Evolutionary conservation across 495 filamentous ascomycete species (phyloP).

Genomic region (Wilcoxina mikolae): DNA sequence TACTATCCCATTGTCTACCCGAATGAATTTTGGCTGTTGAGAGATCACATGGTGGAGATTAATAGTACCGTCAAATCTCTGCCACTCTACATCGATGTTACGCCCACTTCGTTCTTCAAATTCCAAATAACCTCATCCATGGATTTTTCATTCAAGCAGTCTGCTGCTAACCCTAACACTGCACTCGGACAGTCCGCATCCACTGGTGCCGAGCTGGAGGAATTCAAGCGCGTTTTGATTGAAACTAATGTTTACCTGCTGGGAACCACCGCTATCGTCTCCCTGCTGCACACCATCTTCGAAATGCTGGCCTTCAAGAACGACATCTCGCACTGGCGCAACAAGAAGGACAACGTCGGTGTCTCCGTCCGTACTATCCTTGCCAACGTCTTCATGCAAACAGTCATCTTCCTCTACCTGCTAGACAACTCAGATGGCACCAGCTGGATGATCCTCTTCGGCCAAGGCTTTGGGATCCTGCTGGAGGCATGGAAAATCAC

Average conservation of each 20-base stretch:
- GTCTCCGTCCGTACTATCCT: slow-evolving; percentile 91
- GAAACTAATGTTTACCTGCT: slow-evolving; percentile 91
- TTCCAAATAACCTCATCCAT: slow-evolving; percentile 70
- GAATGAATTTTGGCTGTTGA: slow-evolving; percentile 96
- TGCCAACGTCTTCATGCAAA: slow-evolving; percentile 96
- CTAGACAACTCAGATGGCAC: slow-evolving; percentile 95
- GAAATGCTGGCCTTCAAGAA: slow-evolving; percentile 94
- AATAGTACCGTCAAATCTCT: slow-evolving; percentile 79
- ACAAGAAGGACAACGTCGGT: slow-evolving; percentile 98
- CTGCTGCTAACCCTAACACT: slow-evolving; percentile 44
- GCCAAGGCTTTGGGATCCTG: slow-evolving; percentile 83
- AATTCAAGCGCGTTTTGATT: slow-evolving; percentile 84
- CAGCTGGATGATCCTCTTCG: slow-evolving; percentile 94
- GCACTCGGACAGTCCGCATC: slow-evolving; percentile 25
- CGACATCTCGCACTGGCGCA: slow-evolving; percentile 92
- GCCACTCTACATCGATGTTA: slow-evolving; percentile 70
- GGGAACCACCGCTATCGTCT: slow-evolving; percentile 66
- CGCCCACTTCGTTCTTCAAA: slow-evolving; percentile 78
- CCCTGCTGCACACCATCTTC: slow-evolving; percentile 82
- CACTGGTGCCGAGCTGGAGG: slow-evolving; percentile 62
- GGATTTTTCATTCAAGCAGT: slow-evolving; percentile 74
- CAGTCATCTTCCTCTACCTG: slow-evolving; percentile 93
- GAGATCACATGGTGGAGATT: slow-evolving; percentile 73
- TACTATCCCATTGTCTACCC: slow-evolving; percentile 86
- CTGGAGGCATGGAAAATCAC: slow-evolving; percentile 98